phyloP scores from a whole-genome alignment of 2,329 filamentous ascomycete species.

The Colletotrichum noveboracense region DNA sequence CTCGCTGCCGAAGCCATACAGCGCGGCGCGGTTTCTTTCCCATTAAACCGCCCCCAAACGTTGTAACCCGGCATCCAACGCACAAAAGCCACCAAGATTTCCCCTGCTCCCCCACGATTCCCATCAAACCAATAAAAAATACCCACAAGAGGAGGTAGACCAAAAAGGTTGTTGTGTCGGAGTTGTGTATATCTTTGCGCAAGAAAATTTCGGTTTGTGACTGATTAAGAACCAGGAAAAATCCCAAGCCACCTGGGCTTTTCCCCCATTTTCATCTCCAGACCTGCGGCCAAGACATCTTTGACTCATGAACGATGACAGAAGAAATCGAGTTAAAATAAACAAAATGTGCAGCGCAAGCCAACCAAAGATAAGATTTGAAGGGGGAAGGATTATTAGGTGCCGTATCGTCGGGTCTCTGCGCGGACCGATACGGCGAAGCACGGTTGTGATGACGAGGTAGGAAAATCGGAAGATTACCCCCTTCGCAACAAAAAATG shows the following conservation, averaged over 20 bases:
- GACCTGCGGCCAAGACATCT: constrained; percentile 20
- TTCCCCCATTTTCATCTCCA: constrained; percentile 36
- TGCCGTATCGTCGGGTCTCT: constrained; percentile 10
- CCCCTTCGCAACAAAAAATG: background rate
- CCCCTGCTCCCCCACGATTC: background rate
- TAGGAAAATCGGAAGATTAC: background rate
- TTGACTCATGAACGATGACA: constrained; percentile 26
- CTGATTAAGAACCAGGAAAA: constrained; percentile 26
- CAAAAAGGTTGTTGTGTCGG: constrained; percentile 1
- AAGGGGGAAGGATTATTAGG: constrained; percentile 18
- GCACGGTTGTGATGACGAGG: background rate
- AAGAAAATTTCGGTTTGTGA: constrained; percentile 6
- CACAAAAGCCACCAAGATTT: constrained; percentile 3
- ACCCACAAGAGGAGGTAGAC: constrained; percentile 6
- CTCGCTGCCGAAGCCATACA: background rate
- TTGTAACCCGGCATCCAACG: background rate
- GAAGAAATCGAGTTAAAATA: constrained; percentile 31
- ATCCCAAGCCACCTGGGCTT: constrained; percentile 43
- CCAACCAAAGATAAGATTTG: constrained; percentile 8
- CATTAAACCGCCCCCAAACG: background rate
- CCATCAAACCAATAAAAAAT: constrained; percentile 18
- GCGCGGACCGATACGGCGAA: background rate
- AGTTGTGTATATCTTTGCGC: constrained; percentile 9
- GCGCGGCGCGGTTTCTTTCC: background rate
- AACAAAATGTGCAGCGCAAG: constrained; percentile 24